A percentile compares a stretch with the other conserved stretches of the same genome.
These are phyloP conservation scores for Drechslera avenae DNA, from an alignment of 2,329 filamentous ascomycete species.

Conservation along the genomic window DNA sequence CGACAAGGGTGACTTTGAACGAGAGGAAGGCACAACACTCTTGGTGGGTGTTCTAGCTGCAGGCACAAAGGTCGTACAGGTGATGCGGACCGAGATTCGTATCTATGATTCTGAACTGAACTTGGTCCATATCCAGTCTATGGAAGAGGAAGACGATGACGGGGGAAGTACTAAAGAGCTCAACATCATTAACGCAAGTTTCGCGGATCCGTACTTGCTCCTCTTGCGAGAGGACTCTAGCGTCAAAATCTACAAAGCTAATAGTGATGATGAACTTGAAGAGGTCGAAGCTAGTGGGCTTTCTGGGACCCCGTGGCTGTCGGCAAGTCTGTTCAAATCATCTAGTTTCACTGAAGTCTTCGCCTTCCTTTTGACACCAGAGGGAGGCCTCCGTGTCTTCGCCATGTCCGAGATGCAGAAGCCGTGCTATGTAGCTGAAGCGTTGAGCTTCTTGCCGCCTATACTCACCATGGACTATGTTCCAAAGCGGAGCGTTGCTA, in stretches of 20 bases:
- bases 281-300: constrained; percentile 70
- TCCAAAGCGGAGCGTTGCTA: constrained; percentile 70
- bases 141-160: constrained; percentile 83
- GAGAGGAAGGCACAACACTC: constrained; percentile 83
- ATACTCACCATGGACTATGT: constrained; percentile 74
- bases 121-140: constrained; percentile 86
- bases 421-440: constrained; percentile 75
- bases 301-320: constrained; percentile 74
- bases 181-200: constrained; percentile 77
- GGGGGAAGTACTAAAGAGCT: constrained; percentile 67
- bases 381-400: constrained; percentile 79
- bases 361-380: constrained; percentile 76
- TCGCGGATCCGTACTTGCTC: constrained; percentile 84
- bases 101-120: constrained; percentile 90
- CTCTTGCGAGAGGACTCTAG: constrained; percentile 84
- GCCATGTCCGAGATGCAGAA: constrained; percentile 73
- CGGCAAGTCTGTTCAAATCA: constrained; percentile 80
- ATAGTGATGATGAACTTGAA: constrained; percentile 82
- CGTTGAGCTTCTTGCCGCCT: constrained; percentile 77
- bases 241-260: constrained; percentile 77
- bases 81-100: constrained; percentile 82
- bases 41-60: constrained; percentile 84
- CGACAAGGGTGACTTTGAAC: constrained; percentile 87
- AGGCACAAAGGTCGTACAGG: constrained; percentile 82
- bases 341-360: constrained; percentile 64